A percentile compares a stretch with the other conserved stretches of the same genome.
Conservation (phyloP, 2,329 filamentous ascomycete species). For the Exophiala calicioides region DNA sequence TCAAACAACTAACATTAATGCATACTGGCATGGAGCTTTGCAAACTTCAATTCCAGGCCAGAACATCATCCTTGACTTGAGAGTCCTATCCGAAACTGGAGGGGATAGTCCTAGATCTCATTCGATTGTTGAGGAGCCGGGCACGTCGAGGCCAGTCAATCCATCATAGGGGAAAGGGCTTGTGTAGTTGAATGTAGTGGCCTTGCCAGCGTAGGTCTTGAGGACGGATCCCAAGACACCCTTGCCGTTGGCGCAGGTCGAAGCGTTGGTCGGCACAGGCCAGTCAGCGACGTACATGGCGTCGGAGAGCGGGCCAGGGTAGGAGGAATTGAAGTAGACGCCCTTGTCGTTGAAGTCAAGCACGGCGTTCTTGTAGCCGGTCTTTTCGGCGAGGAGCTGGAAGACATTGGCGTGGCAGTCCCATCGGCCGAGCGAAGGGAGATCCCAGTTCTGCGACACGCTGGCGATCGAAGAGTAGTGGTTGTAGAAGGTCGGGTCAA, state of each 20-base stretch:
- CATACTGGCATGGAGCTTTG: no score
- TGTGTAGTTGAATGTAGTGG: constrained; percentile 20
- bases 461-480: constrained; percentile 72
- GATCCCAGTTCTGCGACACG: constrained; percentile 68
- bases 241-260: constrained; percentile 72
- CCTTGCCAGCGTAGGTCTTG: constrained; percentile 11
- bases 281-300: constrained; percentile 29
- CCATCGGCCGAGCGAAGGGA: constrained; percentile 69
- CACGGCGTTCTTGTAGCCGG: constrained; percentile 54
- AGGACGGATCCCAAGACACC: constrained; percentile 43
- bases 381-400: constrained; percentile 60
- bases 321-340: constrained; percentile 57
- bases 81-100: no score
- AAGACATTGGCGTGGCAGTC: constrained; percentile 74
- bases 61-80: no score
- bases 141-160: constrained; percentile 13
- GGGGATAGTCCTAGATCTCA: no score
- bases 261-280: constrained; percentile 57
- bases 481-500: constrained; percentile 69
- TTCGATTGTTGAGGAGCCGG: background rate
- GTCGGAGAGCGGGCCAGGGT: constrained; percentile 37
- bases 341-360: constrained; percentile 40
- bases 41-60: no score
- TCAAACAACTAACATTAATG: no score
- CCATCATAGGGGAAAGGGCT: constrained; percentile 20